phyloP scores from a whole-genome alignment of 179 eudicot species.

The Spergularia azorica region DNA sequence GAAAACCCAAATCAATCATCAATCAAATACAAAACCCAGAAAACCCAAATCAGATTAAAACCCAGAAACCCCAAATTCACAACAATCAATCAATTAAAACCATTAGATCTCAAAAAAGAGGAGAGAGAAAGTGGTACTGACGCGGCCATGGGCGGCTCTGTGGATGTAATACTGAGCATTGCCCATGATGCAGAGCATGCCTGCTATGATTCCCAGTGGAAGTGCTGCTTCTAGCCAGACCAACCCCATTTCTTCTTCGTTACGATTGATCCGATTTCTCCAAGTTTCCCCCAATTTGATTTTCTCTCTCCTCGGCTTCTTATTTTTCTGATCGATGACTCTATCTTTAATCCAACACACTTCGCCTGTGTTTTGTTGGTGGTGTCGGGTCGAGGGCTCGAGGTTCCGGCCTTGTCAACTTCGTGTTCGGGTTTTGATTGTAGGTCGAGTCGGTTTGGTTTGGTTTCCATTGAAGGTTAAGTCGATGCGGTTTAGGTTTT shows the following conservation, averaged over 20 bases:
- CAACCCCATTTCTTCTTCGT: conserved; percentile 32
- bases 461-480: too few relatives aligned
- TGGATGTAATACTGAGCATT: conserved; percentile 82
- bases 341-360: too few relatives aligned
- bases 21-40: too few relatives aligned
- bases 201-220: conserved; percentile 86
- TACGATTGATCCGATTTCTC: conserved; percentile 1
- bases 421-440: too few relatives aligned
- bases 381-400: too few relatives aligned
- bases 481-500: too few relatives aligned
- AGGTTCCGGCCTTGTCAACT: too few relatives aligned
- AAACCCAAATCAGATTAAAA: too few relatives aligned
- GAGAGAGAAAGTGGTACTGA: conserved; percentile 7
- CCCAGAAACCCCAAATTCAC: too few relatives aligned
- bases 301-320: conserved; percentile 10
- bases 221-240: conserved; percentile 73
- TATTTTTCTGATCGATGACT: neutral
- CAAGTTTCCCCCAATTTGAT: conserved; percentile 8
- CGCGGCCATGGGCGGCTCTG: conserved; percentile 84
- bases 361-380: too few relatives aligned
- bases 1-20: too few relatives aligned
- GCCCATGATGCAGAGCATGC: conserved; percentile 84
- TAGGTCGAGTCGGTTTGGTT: too few relatives aligned
- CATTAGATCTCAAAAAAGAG: neutral
- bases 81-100: neutral